Evolutionary conservation across 2,329 filamentous ascomycete species (phyloP), one percentile per base, ranked within the genome.

Genomic region (Colletotrichum lini): DNA sequence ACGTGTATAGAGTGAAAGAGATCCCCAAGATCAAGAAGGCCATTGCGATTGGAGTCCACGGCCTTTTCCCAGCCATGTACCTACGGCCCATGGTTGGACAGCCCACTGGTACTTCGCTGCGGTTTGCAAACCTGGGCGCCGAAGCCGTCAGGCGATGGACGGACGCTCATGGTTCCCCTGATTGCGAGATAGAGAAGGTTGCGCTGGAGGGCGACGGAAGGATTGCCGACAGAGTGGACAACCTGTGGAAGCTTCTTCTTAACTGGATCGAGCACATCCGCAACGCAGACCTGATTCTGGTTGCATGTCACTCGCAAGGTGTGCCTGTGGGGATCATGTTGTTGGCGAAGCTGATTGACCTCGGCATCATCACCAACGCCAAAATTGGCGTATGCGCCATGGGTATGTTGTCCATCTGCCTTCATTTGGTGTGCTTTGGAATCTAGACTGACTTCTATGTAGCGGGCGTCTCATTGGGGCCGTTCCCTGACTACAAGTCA

Each of bases 261-360:
- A 98, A 98, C 80, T 98, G 95, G 94, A 94, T 98, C 74, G 94
- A 98, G 47, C 92, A 96, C 74, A 93, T 99, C 42, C 91, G 94
- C 62, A 89, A 89, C 64, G 95, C 96, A 0, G 96, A 99, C 81
- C 92, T 98, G 72, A 92, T 99, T 52, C 82, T 99, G 49, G 85
- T 99, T n/a, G 94, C 94, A 3, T 98, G 95, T 72, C 96, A 99
- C 80, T 97, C 94, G 3, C 96, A 99, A 80, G 96, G 96, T 26
- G 96, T 98, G 0, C 96, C 96, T 0, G 96, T 99, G 0, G 92
- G 93, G 7, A 89, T 98, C 71, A 98, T 98, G 91, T 86, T 99
- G 4, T 87, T 98, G 6, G 94, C 95, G 6, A 98, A 98, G 80
- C 86, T 99, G 52, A 95, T 99, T 65, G 93, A 96, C 64, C 91